Base-by-base conservation (phyloP, 1,284 basidiomycete genomes). In the Moesziomyces sp. region DNA sequence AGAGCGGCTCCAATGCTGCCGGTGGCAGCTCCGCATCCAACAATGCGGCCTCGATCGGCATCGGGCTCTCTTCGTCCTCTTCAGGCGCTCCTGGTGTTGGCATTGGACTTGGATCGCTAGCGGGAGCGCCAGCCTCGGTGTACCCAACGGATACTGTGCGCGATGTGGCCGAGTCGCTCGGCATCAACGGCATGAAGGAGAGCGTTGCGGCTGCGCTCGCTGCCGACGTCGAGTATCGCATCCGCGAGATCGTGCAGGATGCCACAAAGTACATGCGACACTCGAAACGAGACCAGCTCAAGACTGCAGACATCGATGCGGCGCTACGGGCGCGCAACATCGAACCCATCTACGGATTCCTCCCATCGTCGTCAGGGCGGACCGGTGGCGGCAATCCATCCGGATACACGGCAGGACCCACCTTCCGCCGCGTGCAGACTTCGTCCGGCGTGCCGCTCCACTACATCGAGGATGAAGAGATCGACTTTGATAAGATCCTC, bases 241-340 rank as follows among this genome's bases (percentile, higher is more conserved):
- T 98, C 81, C 94, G 96, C 83, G 93, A 96, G 83, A 90, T 96
- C 46, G 89, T 95, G 66, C 93, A 97, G 91, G 95, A 98, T 88
- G 94, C 96, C 11, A 90, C 93, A 24, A 92, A 94, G 66, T 99
- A 97, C 85, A 98, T 97, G 92, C 89, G 94, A 24, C 95, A 99
- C 84, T 91, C 92, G 1, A 90, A 93, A 67, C 88, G 96, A 60
- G 92, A 91, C 28, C 92, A 91, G 0, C 88, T 99, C 83, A 91
- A 91, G 14, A 93, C 93, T 1, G 88, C 91, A 23, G 96, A 99
- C 85, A 90, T 99, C 53, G 94, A 98, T 85, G 90, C 94, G 75
- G 97, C 96, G 1, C 87, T 99, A 52, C 91, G 93, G 66, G 93
- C 92, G 2, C 88, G 96, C 72, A 98, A 97, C 85, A 93, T 98